These are phyloP conservation scores for Fusarium ambrosium DNA, from an alignment of 2,329 filamentous ascomycete genomes.

Conservation along the genomic window DNA sequence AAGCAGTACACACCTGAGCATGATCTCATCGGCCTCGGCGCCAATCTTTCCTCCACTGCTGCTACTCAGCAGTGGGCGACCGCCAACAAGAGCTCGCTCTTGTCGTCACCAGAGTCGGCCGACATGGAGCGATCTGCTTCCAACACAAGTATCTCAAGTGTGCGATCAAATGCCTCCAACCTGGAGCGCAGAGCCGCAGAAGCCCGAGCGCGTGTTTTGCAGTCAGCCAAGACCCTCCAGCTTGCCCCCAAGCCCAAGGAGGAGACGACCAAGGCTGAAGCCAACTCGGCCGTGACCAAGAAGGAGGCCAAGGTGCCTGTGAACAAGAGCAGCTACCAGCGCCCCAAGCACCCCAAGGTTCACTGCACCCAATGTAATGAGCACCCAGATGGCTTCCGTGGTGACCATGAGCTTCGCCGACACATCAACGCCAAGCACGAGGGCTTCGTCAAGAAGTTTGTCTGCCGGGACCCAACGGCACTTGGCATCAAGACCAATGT, in stretches of 20 bases:
- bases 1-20: conserved; percentile 51
- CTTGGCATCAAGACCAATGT: conserved; percentile 58
- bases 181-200: conserved; percentile 63
- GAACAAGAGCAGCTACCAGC: conserved; percentile 62
- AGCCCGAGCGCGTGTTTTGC: conserved; percentile 60
- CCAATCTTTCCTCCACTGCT: conserved; percentile 44
- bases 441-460: conserved; percentile 65
- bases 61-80: conserved; percentile 49
- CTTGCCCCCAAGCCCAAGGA: conserved; percentile 62
- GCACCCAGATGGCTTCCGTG: conserved; percentile 83
- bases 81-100: conserved; percentile 48
- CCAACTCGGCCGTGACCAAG: conserved; percentile 35
- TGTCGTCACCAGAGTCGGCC: conserved; percentile 46
- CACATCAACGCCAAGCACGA: conserved; percentile 77
- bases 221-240: conserved; percentile 55
- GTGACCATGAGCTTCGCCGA: conserved; percentile 83
- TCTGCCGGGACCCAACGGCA: conserved; percentile 67
- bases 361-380: conserved; percentile 79
- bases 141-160: conserved; percentile 57
- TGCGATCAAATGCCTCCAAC: conserved; percentile 59
- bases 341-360: conserved; percentile 79
- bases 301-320: conserved; percentile 61
- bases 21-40: conserved; percentile 57
- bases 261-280: conserved; percentile 13
- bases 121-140: conserved; percentile 66